Base-by-base conservation (phyloP, 2,329 filamentous ascomycete genomes). In the Arthrobotrys conoides region DNA sequence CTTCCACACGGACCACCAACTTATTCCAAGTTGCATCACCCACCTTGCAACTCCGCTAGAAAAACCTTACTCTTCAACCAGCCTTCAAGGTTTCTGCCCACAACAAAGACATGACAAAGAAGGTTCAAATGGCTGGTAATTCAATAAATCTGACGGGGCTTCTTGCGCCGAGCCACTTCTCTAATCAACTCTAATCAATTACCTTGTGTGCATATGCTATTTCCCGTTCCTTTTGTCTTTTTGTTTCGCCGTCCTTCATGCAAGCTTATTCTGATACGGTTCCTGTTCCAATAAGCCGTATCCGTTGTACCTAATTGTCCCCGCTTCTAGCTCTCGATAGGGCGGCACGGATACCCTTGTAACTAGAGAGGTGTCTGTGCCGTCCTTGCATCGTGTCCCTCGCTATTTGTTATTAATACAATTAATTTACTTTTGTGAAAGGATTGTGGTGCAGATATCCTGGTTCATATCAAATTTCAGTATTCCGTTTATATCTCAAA, bases 331-430 rank as follows among this genome's bases (percentile, higher is more conserved):
- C 36, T 24, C 14, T 8, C 24, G 24, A 67, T 24, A 30, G 36
- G 20, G 49, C 49, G 48, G 70, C 59, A 64, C 69, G 36, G n/a
- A 24, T 33, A 72, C 49, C 70, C 70, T 59, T 64, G 70, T 22
- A 36, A 51, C 6, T 59, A 36, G 41, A 61, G 38, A 59, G 48
- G 48, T 49, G 18, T 48, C 61, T 72, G 70, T 72, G 70, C 70
- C 61, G 70, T 66, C 70, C 59, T 72, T 72, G 70, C 61, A 66
- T 72, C 20, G 38, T 64, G n/a, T 66, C n/a, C 38, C 38, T 59
- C 48, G n/a, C 49, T 51, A 38, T 67, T 33, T 20, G 30, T 16
- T 44, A 41, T 51, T 33, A 66, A 48, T 66, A 24, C 46, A 65
- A 41, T 41, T 33, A 66, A 48, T 66, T 38, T 55, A 65, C 38